A percentile compares a stretch with the other conserved stretches of the same genome.
These are phyloP conservation scores for Rhynchosporium agropyri DNA, from an alignment of 2,329 filamentous ascomycete species.

Conservation along the genomic window DNA sequence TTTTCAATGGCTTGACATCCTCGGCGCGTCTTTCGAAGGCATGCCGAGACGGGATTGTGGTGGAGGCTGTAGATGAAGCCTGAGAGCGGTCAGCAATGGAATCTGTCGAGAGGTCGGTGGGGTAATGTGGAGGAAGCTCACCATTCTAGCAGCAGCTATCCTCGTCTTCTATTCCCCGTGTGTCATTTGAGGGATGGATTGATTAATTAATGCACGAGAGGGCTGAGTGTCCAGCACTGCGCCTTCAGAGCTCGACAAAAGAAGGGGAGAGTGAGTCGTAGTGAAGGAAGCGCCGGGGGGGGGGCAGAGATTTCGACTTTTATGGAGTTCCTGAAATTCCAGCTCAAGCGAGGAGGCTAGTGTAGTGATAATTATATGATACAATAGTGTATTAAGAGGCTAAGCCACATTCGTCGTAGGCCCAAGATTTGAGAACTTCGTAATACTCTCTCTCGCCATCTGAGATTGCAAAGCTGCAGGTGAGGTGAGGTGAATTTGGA, in stretches of 20 bases:
- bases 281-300: background rate
- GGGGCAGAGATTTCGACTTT: slow-evolving; percentile 1
- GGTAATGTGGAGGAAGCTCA: slow-evolving; percentile 23
- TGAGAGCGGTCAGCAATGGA: slow-evolving; percentile 28
- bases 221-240: slow-evolving; percentile 40
- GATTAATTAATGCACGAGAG: slow-evolving; percentile 16
- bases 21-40: slow-evolving; percentile 81
- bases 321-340: slow-evolving; percentile 1
- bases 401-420: too few species aligned
- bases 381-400: too few species aligned
- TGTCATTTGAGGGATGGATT: slow-evolving; percentile 1
- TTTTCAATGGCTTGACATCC: slow-evolving; percentile 84
- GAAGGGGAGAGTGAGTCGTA: slow-evolving; percentile 17
- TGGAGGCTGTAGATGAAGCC: slow-evolving; percentile 56
- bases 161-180: slow-evolving; percentile 33
- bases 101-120: background rate
- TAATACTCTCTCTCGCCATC: too few species aligned
- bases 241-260: slow-evolving; percentile 14
- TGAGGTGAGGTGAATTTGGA: too few species aligned
- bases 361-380: too few species aligned
- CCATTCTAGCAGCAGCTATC: slow-evolving; percentile 38
- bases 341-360: slow-evolving; percentile 9
- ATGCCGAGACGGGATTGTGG: slow-evolving; percentile 59
- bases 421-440: too few species aligned
- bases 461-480: too few species aligned